Percentiles rank a stretch among this genome's conserved stretches.
phyloP scores from a whole-genome alignment of 2,329 filamentous ascomycete genomes.

The Cyclaneusma minus region DNA sequence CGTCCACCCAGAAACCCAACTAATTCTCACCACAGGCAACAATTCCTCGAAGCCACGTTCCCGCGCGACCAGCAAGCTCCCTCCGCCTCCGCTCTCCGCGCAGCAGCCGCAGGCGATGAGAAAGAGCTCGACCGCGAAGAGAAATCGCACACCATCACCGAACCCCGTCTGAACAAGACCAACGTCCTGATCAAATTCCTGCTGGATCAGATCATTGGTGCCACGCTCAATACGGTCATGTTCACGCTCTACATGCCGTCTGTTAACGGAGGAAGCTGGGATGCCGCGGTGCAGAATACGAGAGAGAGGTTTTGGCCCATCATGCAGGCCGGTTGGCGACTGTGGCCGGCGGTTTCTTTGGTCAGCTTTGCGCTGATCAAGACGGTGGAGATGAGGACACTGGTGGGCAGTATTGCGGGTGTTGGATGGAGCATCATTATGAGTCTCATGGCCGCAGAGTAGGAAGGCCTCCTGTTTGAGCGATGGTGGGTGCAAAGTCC shows the following conservation, averaged over 20 bases:
- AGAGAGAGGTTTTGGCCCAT: slow-evolving; percentile 46
- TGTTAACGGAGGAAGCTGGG: slow-evolving; percentile 24
- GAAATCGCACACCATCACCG: slow-evolving; percentile 25
- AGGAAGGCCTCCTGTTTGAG: no score
- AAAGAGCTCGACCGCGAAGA: slow-evolving; percentile 25
- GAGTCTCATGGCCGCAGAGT: slow-evolving; percentile 39
- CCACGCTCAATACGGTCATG: slow-evolving; percentile 46
- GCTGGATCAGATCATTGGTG: slow-evolving; percentile 55
- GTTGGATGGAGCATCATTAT: slow-evolving; percentile 63
- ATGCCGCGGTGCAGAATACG: slow-evolving; percentile 25
- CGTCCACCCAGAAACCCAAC: neutral
- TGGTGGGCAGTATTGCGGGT: slow-evolving; percentile 58
- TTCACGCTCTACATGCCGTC: slow-evolving; percentile 40
- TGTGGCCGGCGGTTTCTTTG: slow-evolving; percentile 58
- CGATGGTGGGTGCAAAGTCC: no score
- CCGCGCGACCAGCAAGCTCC: slow-evolving; percentile 41
- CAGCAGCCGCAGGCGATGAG: slow-evolving; percentile 24
- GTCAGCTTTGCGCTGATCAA: slow-evolving; percentile 54
- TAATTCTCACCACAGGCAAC: slow-evolving; percentile 40
- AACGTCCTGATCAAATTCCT: slow-evolving; percentile 54
- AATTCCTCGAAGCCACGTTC: slow-evolving; percentile 58
- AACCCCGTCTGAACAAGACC: slow-evolving; percentile 37
- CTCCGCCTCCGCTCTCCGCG: slow-evolving; percentile 22
- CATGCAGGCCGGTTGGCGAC: slow-evolving; percentile 51
- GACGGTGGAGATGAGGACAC: slow-evolving; percentile 53